Percentiles rank a stretch among this genome's conserved stretches.
Evolutionary conservation across 441 rosid species (phyloP).

Genomic region (Erysimum pusillum): DNA sequence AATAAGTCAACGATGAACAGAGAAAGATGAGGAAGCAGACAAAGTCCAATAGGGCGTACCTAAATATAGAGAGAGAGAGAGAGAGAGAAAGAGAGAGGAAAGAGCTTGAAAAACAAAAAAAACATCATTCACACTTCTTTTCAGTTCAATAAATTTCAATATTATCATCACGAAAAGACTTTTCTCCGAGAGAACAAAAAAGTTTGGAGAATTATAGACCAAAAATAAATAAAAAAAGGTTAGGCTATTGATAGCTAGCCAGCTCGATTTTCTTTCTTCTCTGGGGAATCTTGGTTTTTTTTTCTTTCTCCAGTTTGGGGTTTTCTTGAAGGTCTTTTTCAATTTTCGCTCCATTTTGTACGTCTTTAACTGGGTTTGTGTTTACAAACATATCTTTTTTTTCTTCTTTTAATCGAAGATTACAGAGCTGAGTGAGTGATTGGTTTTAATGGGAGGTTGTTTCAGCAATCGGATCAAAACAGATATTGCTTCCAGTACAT

Average conservation of each 20-base stretch:
- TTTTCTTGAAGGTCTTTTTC: background rate
- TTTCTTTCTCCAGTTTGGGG: slow-evolving; percentile 1
- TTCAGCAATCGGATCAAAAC: slow-evolving; percentile 77
- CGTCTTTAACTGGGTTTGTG: slow-evolving; percentile 37
- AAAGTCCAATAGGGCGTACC: slow-evolving; percentile 40
- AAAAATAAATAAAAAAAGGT: background rate
- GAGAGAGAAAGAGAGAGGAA: slow-evolving; percentile 42
- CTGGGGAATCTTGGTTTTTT: slow-evolving; percentile 12
- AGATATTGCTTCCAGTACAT: slow-evolving; percentile 61
- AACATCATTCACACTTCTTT: slow-evolving; percentile 29
- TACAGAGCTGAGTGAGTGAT: slow-evolving; percentile 36
- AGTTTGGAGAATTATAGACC: slow-evolving; percentile 2
- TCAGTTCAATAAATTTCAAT: background rate
- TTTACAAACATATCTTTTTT: slow-evolving; percentile 28
- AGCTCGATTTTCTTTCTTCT: background rate
- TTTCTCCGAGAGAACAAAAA: slow-evolving; percentile 31
- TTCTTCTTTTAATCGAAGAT: background rate
- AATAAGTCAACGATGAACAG: slow-evolving; percentile 45
- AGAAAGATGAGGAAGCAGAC: slow-evolving; percentile 35
- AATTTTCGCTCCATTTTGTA: slow-evolving; percentile 28
- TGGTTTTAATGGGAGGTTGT: slow-evolving; percentile 71
- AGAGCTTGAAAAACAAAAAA: background rate
- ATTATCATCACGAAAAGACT: slow-evolving; percentile 18
- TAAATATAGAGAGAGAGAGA: background rate
- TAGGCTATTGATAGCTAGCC: slow-evolving; percentile 20